Evolutionary conservation across 2,329 filamentous ascomycete species (phyloP), one percentile per base, ranked within the genome.

Genomic region (Moelleriella libera): DNA sequence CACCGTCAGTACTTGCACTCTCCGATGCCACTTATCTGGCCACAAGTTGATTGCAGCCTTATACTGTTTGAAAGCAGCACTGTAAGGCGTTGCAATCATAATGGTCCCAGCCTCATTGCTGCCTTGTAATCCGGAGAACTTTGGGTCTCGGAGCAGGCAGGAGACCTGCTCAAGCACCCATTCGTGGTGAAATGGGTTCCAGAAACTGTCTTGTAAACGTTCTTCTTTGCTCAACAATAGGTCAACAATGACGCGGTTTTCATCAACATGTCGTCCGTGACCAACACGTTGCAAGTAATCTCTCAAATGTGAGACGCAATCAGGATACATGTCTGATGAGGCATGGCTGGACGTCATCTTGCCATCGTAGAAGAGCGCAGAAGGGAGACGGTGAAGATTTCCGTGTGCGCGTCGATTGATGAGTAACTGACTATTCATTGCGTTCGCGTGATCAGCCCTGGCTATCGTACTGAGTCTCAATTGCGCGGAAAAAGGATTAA

Each of bases 51-150:
- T 56, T 0, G 60, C 52, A 1, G 54, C 48, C 4, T 54, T 48
- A 47, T 74, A 74, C 10, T 64, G 56, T 0, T 51, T 48, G 5
- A 62, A 56, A 0, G 69, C 62, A 0, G 63, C 57, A 14, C 63
- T 66, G 53, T 73, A 73, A 0, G 69, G 69, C 0, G 69, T 63
- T 9, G 70, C 58, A 2, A 73, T 63, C 48, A 74, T 58, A n/a
- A 74, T 63, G 0, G 57, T 63, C 0, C 69, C 69, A 0, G 57
- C 46, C 0, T 47, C 28, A 0, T 54, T 11, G 0, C 50, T 12
- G 45, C 67, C 60, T 4, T 47, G 34, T 3, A 69, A 39, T 12
- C 47, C 43, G 10, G n/a, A 40, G n/a, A 50, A 47, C 10, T 21
- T 10, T 9, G 42, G 30, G 21, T 50, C 49, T 30, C 37, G 5